A percentile compares a stretch with the other conserved stretches of the same genome.
Evolutionary conservation across 441 rosid genomes (phyloP).

Genomic region (Erodium chrysanthum): DNA sequence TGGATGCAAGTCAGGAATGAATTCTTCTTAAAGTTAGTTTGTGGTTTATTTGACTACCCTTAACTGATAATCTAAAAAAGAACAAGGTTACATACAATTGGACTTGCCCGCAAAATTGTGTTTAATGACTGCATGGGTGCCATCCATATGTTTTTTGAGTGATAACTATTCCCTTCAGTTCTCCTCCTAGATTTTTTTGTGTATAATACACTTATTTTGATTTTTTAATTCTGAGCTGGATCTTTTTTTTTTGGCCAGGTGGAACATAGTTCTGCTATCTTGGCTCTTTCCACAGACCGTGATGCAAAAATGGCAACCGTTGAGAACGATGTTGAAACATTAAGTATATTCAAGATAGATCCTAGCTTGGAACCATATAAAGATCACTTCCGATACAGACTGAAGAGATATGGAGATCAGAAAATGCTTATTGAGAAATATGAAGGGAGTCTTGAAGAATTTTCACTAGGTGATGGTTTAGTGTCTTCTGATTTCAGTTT

Average conservation of each 20-base stretch:
- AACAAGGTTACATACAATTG: background rate
- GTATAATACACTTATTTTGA: background rate
- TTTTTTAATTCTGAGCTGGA: constrained; percentile 1
- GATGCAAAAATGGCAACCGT: constrained; percentile 27
- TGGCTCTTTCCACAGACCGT: constrained; percentile 41
- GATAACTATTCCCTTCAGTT: constrained; percentile 5
- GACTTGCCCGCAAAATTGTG: background rate
- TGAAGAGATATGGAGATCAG: constrained; percentile 43
- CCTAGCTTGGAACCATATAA: constrained; percentile 43
- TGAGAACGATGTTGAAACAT: constrained; percentile 33
- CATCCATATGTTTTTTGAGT: background rate
- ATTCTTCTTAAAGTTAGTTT: no score
- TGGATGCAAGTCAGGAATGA: no score
- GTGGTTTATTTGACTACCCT: background rate
- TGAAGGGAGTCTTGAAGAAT: constrained; percentile 70
- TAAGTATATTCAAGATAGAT: constrained; percentile 44
- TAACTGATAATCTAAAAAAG: background rate
- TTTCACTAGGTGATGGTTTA: constrained; percentile 45
- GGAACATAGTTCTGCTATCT: constrained; percentile 24
- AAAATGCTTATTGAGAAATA: constrained; percentile 42
- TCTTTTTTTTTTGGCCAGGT: constrained; percentile 22
- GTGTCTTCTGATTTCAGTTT: background rate
- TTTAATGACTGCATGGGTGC: background rate
- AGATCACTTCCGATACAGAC: constrained; percentile 55
- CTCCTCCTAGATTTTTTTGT: background rate